Conservation (phyloP, 2,329 filamentous ascomycete species). For the Cladosporium cucumerinum region DNA sequence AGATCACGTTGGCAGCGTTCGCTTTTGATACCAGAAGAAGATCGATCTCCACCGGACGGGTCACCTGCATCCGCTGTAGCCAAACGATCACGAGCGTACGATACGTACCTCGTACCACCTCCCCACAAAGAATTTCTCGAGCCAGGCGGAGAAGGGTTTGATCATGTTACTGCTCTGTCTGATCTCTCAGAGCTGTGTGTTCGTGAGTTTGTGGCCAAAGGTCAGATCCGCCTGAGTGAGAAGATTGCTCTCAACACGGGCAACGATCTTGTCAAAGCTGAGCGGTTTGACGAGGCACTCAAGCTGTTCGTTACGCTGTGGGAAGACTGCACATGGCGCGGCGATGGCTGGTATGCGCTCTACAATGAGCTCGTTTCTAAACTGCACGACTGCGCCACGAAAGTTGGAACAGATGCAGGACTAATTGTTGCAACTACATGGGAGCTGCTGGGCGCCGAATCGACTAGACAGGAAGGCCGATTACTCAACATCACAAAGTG, state of each 20-base stretch:
- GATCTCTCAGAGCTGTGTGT: constrained; percentile 47
- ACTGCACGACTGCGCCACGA: constrained; percentile 52
- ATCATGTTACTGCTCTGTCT: constrained; percentile 52
- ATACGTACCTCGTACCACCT: constrained; percentile 59
- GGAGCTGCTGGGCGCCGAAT: constrained; percentile 46
- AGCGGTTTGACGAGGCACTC: constrained; percentile 51
- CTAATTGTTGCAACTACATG: constrained; percentile 54
- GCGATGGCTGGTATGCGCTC: constrained; percentile 57
- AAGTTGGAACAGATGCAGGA: constrained; percentile 39
- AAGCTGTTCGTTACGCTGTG: constrained; percentile 53
- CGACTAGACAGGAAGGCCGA: constrained; percentile 9
- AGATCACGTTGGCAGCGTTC: constrained; percentile 50
- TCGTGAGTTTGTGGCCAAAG: constrained; percentile 49
- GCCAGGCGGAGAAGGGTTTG: constrained; percentile 43
- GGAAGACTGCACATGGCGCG: constrained; percentile 56
- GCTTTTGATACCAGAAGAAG: constrained; percentile 57
- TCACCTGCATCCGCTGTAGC: constrained; percentile 55
- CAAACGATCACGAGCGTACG: constrained; percentile 53
- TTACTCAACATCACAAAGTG: constrained; percentile 20
- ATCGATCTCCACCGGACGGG: constrained; percentile 53
- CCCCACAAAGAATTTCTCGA: constrained; percentile 54
- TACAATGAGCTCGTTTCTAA: constrained; percentile 53
- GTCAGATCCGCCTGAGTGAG: constrained; percentile 54
- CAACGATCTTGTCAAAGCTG: constrained; percentile 50
- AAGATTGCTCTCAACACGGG: constrained; percentile 54